These are phyloP conservation scores for Trametes gibbosa DNA, from an alignment of 768 basidiomycete genomes.

Conservation along the genomic window DNA sequence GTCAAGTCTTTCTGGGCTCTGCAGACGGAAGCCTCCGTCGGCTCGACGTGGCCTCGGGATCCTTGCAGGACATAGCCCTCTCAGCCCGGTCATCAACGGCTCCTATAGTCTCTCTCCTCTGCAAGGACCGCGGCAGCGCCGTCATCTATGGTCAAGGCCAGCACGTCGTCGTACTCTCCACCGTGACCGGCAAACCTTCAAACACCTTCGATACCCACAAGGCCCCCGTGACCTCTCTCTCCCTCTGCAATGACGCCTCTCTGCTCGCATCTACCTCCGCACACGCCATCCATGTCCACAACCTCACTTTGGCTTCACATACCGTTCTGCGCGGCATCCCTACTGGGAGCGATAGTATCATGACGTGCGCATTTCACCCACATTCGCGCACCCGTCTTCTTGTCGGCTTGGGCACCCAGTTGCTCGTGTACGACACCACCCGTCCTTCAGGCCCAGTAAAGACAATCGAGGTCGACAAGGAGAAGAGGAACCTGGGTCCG, in stretches of 20 bases:
- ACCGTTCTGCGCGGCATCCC: conserved; percentile 55
- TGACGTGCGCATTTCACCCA: conserved; percentile 57
- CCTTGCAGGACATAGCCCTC: conserved; percentile 37
- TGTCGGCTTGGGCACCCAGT: conserved; percentile 47
- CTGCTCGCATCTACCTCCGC: conserved; percentile 57
- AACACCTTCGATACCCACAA: conserved; percentile 55
- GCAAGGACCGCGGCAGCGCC: conserved; percentile 35
- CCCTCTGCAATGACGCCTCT: conserved; percentile 56
- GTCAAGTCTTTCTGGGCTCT: conserved; percentile 52
- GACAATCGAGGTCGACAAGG: conserved; percentile 41
- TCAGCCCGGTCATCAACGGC: conserved; percentile 27
- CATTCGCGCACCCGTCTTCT: conserved; percentile 62
- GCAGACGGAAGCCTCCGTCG: conserved; percentile 42
- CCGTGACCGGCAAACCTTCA: conserved; percentile 38
- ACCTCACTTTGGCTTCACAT: conserved; percentile 53
- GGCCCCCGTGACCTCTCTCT: conserved; percentile 46
- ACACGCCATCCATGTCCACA: conserved; percentile 55
- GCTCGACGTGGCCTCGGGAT: conserved; percentile 47
- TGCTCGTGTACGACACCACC: conserved; percentile 62
- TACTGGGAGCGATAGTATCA: conserved; percentile 26
- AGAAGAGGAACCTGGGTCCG: conserved; percentile 42
- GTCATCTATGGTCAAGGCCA: conserved; percentile 49
- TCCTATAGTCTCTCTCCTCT: conserved; percentile 31
- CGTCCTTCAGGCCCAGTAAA: conserved; percentile 57
- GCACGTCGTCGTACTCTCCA: conserved; percentile 51